Percentiles rank a stretch among this genome's conserved stretches.
Conservation (phyloP, 2,329 filamentous ascomycete genomes). For the Phaeomoniella chlamydospora region DNA sequence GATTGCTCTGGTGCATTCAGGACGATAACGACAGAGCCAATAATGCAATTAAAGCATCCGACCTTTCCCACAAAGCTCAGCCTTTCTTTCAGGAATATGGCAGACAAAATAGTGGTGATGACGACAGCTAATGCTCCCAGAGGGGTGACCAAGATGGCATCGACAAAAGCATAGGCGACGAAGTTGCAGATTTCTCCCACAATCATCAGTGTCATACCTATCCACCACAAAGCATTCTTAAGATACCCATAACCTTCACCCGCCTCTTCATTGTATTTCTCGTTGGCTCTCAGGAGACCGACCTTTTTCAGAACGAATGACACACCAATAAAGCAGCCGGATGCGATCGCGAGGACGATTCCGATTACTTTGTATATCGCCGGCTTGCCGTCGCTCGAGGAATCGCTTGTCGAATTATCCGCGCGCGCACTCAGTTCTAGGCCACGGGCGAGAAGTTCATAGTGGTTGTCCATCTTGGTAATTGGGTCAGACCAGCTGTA, state of each 20-base stretch:
- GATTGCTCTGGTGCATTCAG: constrained; percentile 82
- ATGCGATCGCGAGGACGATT: constrained; percentile 70
- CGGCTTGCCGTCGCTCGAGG: constrained; percentile 25
- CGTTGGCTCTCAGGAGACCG: constrained; percentile 79
- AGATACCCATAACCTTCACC: constrained; percentile 96
- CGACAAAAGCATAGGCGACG: constrained; percentile 90
- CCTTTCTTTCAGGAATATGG: constrained; percentile 90
- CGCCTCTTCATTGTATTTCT: constrained; percentile 90
- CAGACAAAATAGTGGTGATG: constrained; percentile 76
- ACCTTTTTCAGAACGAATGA: constrained; percentile 96
- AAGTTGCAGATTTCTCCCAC: constrained; percentile 95
- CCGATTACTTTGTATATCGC: constrained; percentile 70
- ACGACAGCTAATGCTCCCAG: constrained; percentile 86
- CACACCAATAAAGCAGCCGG: constrained; percentile 81
- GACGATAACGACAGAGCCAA: constrained; percentile 86
- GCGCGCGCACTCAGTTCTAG: constrained; percentile 14
- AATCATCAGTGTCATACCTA: constrained; percentile 93
- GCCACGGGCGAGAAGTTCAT: constrained; percentile 29
- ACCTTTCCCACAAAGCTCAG: constrained; percentile 93
- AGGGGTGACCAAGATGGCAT: constrained; percentile 88
- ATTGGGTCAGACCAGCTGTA: not conserved
- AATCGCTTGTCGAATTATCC: not conserved
- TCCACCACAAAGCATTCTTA: constrained; percentile 92
- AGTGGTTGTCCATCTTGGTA: constrained; percentile 16
- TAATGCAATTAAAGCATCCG: constrained; percentile 85